Conservation (phyloP, 2,329 filamentous ascomycete species). For the Cladophialophora bantiana region DNA sequence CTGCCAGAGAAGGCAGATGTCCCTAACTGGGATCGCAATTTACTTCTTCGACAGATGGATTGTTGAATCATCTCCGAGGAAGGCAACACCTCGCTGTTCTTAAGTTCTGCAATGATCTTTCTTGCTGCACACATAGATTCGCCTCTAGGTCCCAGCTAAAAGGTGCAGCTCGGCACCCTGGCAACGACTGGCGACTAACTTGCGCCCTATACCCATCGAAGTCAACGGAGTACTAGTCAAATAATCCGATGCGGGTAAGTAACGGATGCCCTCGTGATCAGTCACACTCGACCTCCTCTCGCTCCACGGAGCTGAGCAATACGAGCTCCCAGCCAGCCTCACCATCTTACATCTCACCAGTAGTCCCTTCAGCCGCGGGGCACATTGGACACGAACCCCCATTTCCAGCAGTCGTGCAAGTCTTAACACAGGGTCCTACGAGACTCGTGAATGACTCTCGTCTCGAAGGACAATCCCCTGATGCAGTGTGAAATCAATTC, state of each 20-base stretch:
- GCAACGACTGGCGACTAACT: background rate
- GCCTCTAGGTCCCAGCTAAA: too few relatives aligned
- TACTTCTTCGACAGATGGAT: too few relatives aligned
- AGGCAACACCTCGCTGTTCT: background rate
- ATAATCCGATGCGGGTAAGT: background rate
- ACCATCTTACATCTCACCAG: background rate
- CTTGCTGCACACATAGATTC: too few relatives aligned
- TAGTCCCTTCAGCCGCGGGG: background rate
- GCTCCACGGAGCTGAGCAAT: background rate
- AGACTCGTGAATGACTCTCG: background rate
- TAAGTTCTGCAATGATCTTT: too few relatives aligned
- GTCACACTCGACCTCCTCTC: background rate
- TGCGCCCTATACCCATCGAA: background rate
- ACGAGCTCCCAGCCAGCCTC: background rate
- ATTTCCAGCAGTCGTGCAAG: background rate
- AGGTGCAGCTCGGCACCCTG: background rate
- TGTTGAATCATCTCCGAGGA: background rate
- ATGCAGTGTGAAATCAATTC: background rate
- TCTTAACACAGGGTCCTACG: background rate
- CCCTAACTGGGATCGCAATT: background rate
- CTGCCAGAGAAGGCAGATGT: background rate
- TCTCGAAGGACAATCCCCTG: background rate
- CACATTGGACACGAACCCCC: background rate
- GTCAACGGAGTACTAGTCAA: background rate
- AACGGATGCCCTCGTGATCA: background rate